Conservation (phyloP, 225 moss, liverwort and hornwort species). For the Antitrichia curtipendula region DNA sequence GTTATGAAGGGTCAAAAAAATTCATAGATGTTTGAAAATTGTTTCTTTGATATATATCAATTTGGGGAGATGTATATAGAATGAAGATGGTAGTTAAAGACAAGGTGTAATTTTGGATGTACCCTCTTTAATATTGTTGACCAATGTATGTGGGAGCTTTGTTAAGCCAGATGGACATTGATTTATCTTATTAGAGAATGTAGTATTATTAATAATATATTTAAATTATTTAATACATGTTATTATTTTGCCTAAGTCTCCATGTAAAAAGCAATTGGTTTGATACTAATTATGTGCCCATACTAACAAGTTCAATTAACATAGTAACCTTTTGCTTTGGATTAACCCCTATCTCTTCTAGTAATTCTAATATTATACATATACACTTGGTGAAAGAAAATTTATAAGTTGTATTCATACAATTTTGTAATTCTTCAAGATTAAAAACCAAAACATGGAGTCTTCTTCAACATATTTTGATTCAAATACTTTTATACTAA, state of each 20-base stretch:
- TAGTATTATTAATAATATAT: not conserved
- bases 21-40: not conserved
- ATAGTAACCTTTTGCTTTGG: not conserved
- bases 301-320: not conserved
- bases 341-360: rapidly evolving
- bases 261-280: not conserved
- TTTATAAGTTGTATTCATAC: not conserved
- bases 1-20: not conserved
- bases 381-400: rapidly evolving
- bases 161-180: rapidly evolving
- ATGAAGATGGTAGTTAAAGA: rapidly evolving
- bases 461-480: not conserved
- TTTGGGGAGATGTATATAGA: not conserved
- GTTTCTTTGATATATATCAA: not conserved
- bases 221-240: not conserved
- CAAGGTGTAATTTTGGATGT: rapidly evolving
- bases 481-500: not conserved
- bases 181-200: not conserved
- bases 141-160: not conserved
- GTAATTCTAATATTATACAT: not conserved
- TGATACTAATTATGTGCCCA: not conserved
- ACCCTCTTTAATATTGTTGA: not conserved
- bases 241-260: not conserved
- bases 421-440: not conserved
- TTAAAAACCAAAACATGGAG: not conserved